Conservation (phyloP, 768 basidiomycete species). For the Podaxis pistillaris region DNA sequence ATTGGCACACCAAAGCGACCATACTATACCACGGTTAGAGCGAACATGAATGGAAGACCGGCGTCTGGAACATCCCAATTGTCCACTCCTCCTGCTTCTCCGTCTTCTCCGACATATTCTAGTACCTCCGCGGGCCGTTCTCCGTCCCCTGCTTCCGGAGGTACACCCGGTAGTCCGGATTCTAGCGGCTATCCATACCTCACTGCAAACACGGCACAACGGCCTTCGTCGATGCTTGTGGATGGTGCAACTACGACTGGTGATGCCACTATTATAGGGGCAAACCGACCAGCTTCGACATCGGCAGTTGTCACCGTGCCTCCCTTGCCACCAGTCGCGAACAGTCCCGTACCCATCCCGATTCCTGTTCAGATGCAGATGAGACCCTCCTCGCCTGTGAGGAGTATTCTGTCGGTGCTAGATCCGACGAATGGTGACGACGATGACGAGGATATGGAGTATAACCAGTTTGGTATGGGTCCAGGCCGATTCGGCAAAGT, state of each 20-base stretch:
- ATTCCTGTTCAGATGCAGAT: slow-evolving; percentile 3
- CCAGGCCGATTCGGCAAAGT: neutral
- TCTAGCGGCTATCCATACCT: neutral
- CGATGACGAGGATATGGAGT: neutral
- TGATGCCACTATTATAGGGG: neutral
- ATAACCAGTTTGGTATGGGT: slow-evolving; percentile 8
- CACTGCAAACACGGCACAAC: neutral
- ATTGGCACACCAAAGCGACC: slow-evolving; percentile 18
- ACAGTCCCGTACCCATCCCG: neutral
- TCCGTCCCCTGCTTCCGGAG: neutral
- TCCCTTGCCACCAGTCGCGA: neutral
- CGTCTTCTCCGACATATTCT: neutral
- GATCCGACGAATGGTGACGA: slow-evolving; percentile 7
- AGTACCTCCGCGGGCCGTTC: slow-evolving; percentile 2
- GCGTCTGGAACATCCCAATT: slow-evolving; percentile 9
- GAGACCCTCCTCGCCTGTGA: slow-evolving; percentile 3
- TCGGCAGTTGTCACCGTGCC: neutral
- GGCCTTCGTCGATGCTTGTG: neutral
- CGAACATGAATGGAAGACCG: neutral
- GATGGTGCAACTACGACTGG: neutral
- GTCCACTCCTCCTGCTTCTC: slow-evolving; percentile 14
- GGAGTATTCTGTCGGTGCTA: slow-evolving; percentile 4
- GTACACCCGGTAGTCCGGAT: neutral
- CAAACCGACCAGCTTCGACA: neutral
- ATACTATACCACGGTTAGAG: slow-evolving; percentile 19